These are phyloP conservation scores for Thecaphora thlaspeos DNA, from an alignment of 1,284 basidiomycete species.

Conservation along the genomic window DNA sequence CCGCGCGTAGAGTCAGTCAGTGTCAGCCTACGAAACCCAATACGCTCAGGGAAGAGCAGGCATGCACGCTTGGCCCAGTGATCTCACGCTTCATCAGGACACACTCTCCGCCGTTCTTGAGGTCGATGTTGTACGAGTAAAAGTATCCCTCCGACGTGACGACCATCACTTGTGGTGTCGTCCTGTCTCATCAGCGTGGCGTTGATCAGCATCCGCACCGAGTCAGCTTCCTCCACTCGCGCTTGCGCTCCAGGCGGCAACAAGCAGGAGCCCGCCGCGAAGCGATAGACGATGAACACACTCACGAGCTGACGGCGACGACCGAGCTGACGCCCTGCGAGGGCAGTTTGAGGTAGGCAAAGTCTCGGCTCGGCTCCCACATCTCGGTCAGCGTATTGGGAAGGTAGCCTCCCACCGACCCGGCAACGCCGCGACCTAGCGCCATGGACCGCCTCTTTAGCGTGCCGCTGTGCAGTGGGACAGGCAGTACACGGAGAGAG, in stretches of 20 bases:
- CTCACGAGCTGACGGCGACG: conserved; percentile 46
- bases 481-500: no score
- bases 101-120: conserved; percentile 95
- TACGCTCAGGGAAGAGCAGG: no score
- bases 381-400: conserved; percentile 89
- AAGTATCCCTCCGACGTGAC: conserved; percentile 93
- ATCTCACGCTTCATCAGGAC: conserved; percentile 73
- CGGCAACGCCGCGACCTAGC: conserved; percentile 35
- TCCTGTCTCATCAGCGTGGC: conserved; percentile 58
- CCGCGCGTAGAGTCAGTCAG: not conserved
- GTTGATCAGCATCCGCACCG: no score
- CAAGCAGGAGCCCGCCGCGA: no score
- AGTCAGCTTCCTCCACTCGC: no score
- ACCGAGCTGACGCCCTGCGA: conserved; percentile 65
- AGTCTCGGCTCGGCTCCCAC: conserved; percentile 95
- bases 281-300: not conserved
- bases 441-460: conserved; percentile 66
- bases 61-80: not conserved
- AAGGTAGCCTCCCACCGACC: conserved; percentile 80
- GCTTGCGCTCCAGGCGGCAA: no score
- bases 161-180: conserved; percentile 95
- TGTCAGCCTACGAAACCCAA: not conserved
- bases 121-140: conserved; percentile 91
- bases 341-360: conserved; percentile 88
- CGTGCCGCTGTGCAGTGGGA: conserved; percentile 9